Base-by-base conservation (phyloP, 306 rosid genomes). In the Geum urbanum region DNA sequence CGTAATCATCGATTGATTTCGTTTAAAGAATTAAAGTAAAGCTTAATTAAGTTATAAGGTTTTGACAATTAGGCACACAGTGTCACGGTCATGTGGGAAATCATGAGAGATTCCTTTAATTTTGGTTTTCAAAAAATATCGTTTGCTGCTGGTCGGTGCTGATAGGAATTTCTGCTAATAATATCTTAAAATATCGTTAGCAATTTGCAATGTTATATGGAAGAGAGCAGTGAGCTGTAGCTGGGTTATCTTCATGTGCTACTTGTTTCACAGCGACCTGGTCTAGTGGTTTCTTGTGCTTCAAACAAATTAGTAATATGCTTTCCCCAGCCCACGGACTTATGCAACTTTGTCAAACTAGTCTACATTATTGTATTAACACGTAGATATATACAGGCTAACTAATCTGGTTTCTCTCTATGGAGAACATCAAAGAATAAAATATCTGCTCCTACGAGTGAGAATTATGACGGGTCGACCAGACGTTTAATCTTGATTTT, bases 21-120 rank as follows among this genome's bases (percentile, higher is more conserved):
- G 2, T 53, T 40, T 7, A 55, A 14, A 22, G 43, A 57, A 57
- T 61, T 5, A 6, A 32, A 18, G 3, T 3, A 6, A 35, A 50
- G 9, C 37, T 69, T 65, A 5, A 70, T 39, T 55, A 70, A 76
- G 14, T 49, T 60, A 61, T 24, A 32, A 32, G 37, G 19, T 16
- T 41, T 79, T 64, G 64, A 70, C 54, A 43, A 56, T 68, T 73
- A 15, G 64, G 58, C 56, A 20, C 74, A 41, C n/a, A n/a, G n/a
- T n/a, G n/a, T n/a, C n/a, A n/a, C 37, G 45, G 59, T 66, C 64
- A 72, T 50, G 67, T 78, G 75, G 66, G 75, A 62, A 73, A 62
- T 50, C n/a, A 59, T 5, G 35, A 67, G 76, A 54, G 75, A 74
- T 74, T 69, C 75, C 69, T 6, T 50, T 24, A 10, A 2, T 44